Percentiles rank a stretch among this genome's conserved stretches.
These are phyloP conservation scores for Alternaria viburni DNA, from an alignment of 2,329 filamentous ascomycete genomes.

Conservation along the genomic window DNA sequence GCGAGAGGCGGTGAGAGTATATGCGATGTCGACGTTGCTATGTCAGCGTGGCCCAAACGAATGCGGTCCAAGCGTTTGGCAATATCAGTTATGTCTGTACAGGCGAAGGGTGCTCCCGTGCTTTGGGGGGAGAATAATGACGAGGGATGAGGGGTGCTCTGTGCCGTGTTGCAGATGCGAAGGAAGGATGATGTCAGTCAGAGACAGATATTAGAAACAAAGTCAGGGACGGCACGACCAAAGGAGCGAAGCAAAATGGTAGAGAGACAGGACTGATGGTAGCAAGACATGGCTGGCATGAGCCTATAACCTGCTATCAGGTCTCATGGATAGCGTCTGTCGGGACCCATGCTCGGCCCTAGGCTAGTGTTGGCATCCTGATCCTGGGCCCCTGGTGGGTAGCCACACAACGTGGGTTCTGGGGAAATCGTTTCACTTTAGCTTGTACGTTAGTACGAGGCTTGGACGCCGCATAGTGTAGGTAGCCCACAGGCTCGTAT, in stretches of 20 bases:
- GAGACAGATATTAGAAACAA: slow-evolving; percentile 23
- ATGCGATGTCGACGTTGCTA: slow-evolving; percentile 38
- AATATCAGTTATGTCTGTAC: slow-evolving; percentile 28
- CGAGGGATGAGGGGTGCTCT: slow-evolving; percentile 32
- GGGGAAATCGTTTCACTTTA: slow-evolving; percentile 49
- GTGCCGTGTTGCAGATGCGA: slow-evolving; percentile 24
- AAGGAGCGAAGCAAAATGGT: slow-evolving; percentile 19
- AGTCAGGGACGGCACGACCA: slow-evolving; percentile 16
- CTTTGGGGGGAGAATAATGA: slow-evolving; percentile 27
- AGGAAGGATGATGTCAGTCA: slow-evolving; percentile 19
- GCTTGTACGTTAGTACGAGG: slow-evolving; percentile 26
- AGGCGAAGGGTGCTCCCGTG: slow-evolving; percentile 33
- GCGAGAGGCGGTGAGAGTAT: slow-evolving; percentile 43
- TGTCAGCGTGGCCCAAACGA: slow-evolving; percentile 40
- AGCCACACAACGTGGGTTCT: slow-evolving; percentile 47
- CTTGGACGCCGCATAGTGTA: slow-evolving; percentile 28
- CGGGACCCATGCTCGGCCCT: slow-evolving; percentile 30
- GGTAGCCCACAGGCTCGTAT: slow-evolving; percentile 20
- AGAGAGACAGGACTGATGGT: slow-evolving; percentile 27
- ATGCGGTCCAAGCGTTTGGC: slow-evolving; percentile 34
- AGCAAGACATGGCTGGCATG: slow-evolving; percentile 40
- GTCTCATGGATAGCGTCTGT: slow-evolving; percentile 40
- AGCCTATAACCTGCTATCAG: slow-evolving; percentile 46
- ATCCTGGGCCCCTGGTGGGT: slow-evolving; percentile 37
- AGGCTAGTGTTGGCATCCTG: slow-evolving; percentile 35